A percentile compares a stretch with the other conserved stretches of the same genome.
phyloP scores from a whole-genome alignment of 768 basidiomycete genomes.

The Naganishia friedmannii region DNA sequence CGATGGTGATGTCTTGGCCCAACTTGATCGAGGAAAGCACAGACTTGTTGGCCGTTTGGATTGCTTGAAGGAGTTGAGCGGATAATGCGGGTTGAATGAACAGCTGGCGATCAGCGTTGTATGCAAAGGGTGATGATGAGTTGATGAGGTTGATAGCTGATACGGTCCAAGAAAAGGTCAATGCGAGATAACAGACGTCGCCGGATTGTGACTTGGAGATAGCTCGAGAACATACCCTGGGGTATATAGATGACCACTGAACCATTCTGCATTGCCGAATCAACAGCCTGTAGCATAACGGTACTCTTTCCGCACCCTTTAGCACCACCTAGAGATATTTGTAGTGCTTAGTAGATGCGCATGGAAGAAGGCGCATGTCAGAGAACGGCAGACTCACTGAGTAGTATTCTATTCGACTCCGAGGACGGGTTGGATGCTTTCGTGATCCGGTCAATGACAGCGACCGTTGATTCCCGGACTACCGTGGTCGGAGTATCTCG shows the following conservation, averaged over 20 bases:
- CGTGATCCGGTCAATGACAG: conserved; percentile 60
- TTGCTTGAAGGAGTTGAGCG: conserved; percentile 63
- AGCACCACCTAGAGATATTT: conserved; percentile 56
- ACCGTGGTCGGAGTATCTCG: conserved; percentile 62
- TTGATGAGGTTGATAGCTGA: conserved; percentile 66
- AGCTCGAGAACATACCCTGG: conserved; percentile 57
- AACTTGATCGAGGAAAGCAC: conserved; percentile 49
- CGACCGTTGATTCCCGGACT: conserved; percentile 66
- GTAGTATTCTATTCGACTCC: conserved; percentile 59
- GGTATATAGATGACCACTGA: conserved; percentile 88
- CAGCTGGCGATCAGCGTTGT: conserved; percentile 71
- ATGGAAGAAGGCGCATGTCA: background rate
- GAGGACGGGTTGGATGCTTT: conserved; percentile 59
- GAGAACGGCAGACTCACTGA: conserved; percentile 56
- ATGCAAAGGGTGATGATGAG: conserved; percentile 68
- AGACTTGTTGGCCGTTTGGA: conserved; percentile 61
- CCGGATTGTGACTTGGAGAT: background rate
- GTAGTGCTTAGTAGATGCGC: conserved; percentile 54
- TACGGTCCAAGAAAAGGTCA: background rate
- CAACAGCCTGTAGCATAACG: conserved; percentile 70
- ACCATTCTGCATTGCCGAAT: conserved; percentile 62
- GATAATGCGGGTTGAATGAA: conserved; percentile 71
- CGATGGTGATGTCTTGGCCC: conserved; percentile 15
- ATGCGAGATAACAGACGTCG: background rate
- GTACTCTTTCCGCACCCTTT: conserved; percentile 78